Percentiles rank a stretch among this genome's conserved stretches.
Conservation (phyloP, 495 filamentous ascomycete species). For the Neurospora sublineolata region DNA sequence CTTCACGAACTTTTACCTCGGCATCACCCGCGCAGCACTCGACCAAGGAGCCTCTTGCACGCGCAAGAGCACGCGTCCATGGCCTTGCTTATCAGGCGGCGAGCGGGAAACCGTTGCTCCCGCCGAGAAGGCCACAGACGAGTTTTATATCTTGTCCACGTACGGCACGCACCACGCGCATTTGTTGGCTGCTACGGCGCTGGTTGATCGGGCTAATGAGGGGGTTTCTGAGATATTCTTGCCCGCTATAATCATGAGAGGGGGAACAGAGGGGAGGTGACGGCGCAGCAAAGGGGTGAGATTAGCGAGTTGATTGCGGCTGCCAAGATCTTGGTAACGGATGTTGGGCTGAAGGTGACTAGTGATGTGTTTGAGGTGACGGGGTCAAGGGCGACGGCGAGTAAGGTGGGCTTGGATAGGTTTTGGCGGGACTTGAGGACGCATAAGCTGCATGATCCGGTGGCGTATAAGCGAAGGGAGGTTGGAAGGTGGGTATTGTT, state of each 20-base stretch:
- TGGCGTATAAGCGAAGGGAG: slow-evolving; percentile 50
- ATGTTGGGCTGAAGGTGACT: slow-evolving; percentile 43
- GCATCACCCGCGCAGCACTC: slow-evolving; percentile 44
- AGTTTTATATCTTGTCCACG: slow-evolving; percentile 49
- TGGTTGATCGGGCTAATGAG: slow-evolving; percentile 41
- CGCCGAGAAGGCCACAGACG: slow-evolving; percentile 35
- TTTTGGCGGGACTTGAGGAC: slow-evolving; percentile 52
- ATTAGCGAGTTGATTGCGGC: slow-evolving; percentile 49
- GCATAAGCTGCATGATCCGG: slow-evolving; percentile 51
- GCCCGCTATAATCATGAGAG: slow-evolving; percentile 14
- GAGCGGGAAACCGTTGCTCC: slow-evolving; percentile 14
- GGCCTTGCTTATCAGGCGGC: slow-evolving; percentile 41
- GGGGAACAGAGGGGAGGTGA: slow-evolving; percentile 25
- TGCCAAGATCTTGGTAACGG: slow-evolving; percentile 47
- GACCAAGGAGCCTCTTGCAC: slow-evolving; percentile 42
- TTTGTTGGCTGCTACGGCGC: slow-evolving; percentile 42
- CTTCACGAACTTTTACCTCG: slow-evolving; percentile 52
- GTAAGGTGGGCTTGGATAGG: slow-evolving; percentile 44
- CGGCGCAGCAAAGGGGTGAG: slow-evolving; percentile 39
- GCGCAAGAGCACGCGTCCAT: slow-evolving; percentile 37
- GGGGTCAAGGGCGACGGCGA: slow-evolving; percentile 40
- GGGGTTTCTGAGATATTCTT: slow-evolving; percentile 35
- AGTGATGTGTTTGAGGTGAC: slow-evolving; percentile 49
- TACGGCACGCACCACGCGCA: slow-evolving; percentile 51
- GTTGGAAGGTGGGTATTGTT: slow-evolving; percentile 42